A percentile compares a stretch with the other conserved stretches of the same genome.
Evolutionary conservation across 1,139 yeast species (phyloP).

Genomic region (Arxiozyma slooffiae): DNA sequence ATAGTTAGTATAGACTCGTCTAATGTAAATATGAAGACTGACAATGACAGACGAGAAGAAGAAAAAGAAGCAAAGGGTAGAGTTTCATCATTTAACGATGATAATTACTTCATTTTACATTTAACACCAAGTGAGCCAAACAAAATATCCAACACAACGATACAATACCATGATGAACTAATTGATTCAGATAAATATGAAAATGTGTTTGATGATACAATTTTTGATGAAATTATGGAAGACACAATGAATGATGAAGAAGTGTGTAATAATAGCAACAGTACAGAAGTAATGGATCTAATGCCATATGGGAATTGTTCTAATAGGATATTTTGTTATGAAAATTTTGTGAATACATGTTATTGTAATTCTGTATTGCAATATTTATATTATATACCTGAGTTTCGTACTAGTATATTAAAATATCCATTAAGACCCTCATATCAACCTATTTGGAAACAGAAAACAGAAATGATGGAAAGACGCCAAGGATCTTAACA

Average conservation of each 20-base stretch:
- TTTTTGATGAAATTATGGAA: not conserved
- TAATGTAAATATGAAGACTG: not conserved
- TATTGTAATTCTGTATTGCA: conserved; percentile 90
- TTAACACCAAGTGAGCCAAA: not conserved
- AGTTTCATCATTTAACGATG: not conserved
- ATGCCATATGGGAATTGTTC: conserved; percentile 40
- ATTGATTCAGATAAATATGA: not conserved
- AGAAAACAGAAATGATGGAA: conserved; percentile 38
- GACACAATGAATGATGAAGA: not conserved
- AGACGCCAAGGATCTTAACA: conserved; percentile 7
- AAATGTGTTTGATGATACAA: conserved; percentile 2
- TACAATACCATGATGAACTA: not conserved
- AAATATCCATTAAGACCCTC: conserved; percentile 35
- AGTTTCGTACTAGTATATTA: conserved; percentile 54
- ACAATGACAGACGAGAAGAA: not conserved
- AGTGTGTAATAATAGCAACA: not conserved
- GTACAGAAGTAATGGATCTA: not conserved
- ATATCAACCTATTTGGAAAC: conserved; percentile 23
- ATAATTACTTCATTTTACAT: not conserved
- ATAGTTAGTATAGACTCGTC: conserved; percentile 5
- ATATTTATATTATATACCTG: conserved; percentile 66
- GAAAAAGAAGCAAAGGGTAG: not conserved
- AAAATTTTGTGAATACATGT: conserved; percentile 91
- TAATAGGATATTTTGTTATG: conserved; percentile 79
- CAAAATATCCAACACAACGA: not conserved